Evolutionary conservation across 805 yeast species (phyloP).

Genomic region (Candida oleophila): DNA sequence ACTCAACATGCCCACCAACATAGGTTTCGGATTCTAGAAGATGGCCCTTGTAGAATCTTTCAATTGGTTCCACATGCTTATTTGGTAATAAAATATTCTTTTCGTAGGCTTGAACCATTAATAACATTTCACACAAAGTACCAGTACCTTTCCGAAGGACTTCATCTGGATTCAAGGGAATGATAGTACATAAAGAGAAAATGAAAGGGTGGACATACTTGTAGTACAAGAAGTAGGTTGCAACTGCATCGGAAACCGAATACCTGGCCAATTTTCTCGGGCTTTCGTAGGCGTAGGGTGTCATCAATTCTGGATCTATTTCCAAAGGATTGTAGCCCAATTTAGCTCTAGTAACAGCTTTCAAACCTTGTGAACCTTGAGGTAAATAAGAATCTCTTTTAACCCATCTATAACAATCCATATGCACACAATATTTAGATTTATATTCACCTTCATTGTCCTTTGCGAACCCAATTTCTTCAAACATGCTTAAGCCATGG

Average conservation of each 20-base stretch:
- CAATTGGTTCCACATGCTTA: constrained; percentile 92
- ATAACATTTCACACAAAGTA: constrained; percentile 94
- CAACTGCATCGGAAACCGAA: constrained; percentile 99
- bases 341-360: constrained; percentile 95
- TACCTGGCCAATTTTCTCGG: constrained; percentile 94
- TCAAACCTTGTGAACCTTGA: constrained; percentile 97
- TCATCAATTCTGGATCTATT: constrained; percentile 96
- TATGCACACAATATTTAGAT: constrained; percentile 87
- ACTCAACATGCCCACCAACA: constrained; percentile 98
- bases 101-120: constrained; percentile 93
- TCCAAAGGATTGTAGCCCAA: constrained; percentile 96
- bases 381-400: constrained; percentile 96
- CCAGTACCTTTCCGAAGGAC: constrained; percentile 97
- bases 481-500: constrained; percentile 84
- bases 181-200: constrained; percentile 90
- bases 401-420: constrained; percentile 98
- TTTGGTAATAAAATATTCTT: constrained; percentile 80
- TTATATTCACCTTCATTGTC: constrained; percentile 91
- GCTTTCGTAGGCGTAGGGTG: constrained; percentile 92
- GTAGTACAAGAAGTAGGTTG: constrained; percentile 92
- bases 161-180: constrained; percentile 96
- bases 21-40: constrained; percentile 92
- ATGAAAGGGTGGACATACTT: constrained; percentile 97
- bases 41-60: constrained; percentile 93
- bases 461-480: constrained; percentile 90